These are phyloP conservation scores for Telfairia occidentalis DNA, from an alignment of 331 rosid species.

Conservation along the genomic window DNA sequence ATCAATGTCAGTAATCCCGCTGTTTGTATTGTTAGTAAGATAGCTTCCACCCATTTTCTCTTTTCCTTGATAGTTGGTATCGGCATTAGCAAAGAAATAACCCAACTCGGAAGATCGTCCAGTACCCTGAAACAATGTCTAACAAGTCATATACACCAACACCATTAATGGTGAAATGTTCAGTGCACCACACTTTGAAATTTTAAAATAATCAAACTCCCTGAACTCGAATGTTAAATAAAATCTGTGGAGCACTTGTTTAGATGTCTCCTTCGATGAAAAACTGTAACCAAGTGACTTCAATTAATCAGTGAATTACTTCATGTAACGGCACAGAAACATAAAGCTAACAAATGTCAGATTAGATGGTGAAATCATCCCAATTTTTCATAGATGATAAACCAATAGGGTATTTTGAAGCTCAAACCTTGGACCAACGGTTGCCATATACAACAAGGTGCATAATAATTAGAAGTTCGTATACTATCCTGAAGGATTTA, in stretches of 20 bases:
- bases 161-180: conserved; percentile 1
- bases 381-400: neutral
- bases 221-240: neutral
- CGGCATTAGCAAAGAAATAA: conserved; percentile 72
- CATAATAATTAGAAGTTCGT: neutral
- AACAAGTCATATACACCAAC: conserved; percentile 8
- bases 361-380: neutral
- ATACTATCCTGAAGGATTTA: neutral
- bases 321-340: neutral
- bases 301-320: neutral
- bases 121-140: conserved; percentile 49
- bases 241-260: neutral
- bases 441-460: neutral
- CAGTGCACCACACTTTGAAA: conserved; percentile 2
- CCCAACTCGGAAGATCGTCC: conserved; percentile 78
- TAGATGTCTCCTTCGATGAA: neutral
- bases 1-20: conserved; percentile 43
- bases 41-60: conserved; percentile 50
- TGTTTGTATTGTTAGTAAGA: conserved; percentile 29
- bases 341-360: neutral
- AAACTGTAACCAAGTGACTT: neutral
- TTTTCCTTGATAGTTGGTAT: conserved; percentile 53
- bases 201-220: neutral
- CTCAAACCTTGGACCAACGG: neutral
- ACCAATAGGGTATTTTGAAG: neutral